A percentile compares a stretch with the other conserved stretches of the same genome.
phyloP scores from a whole-genome alignment of 2,329 filamentous ascomycete genomes.

The Diaporthe sp. region DNA sequence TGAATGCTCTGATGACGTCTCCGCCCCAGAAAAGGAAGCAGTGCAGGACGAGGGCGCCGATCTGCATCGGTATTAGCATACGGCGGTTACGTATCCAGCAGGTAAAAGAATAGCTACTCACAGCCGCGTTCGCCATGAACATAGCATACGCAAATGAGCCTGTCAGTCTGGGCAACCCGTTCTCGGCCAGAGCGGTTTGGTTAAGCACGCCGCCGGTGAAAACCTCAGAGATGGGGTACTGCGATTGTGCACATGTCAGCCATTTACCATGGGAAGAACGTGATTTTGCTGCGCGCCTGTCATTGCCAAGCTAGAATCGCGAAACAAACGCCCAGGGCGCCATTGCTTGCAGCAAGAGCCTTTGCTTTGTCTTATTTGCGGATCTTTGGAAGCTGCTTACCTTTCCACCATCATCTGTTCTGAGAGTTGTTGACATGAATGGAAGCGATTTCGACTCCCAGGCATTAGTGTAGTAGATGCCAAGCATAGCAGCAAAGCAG shows the following conservation, averaged over 20 bases:
- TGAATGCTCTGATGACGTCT: slow-evolving; percentile 63
- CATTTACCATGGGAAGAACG: too few relatives aligned
- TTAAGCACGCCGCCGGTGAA: slow-evolving; percentile 59
- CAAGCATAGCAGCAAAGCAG: slow-evolving; percentile 65
- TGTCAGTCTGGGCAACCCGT: slow-evolving; percentile 62
- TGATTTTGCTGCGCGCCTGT: neutral
- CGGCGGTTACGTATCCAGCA: accelerated
- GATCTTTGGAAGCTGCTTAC: neutral
- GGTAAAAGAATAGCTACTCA: slow-evolving; percentile 50
- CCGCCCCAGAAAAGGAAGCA: slow-evolving; percentile 68
- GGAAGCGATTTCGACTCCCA: slow-evolving; percentile 63
- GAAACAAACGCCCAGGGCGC: neutral
- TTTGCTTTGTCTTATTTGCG: too few relatives aligned
- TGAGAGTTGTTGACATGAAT: slow-evolving; percentile 68
- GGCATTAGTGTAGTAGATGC: slow-evolving; percentile 64
- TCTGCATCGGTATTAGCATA: slow-evolving; percentile 53
- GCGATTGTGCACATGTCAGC: neutral
- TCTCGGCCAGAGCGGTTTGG: slow-evolving; percentile 54
- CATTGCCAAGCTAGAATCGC: neutral
- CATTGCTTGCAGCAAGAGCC: neutral
- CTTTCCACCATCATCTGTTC: slow-evolving; percentile 53
- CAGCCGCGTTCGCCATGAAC: slow-evolving; percentile 70
- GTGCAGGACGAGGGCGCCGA: slow-evolving; percentile 68
- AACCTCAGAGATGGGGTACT: slow-evolving; percentile 57
- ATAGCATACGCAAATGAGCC: slow-evolving; percentile 66